Base-by-base conservation (phyloP, 1,284 basidiomycete genomes). In the Apiotrichum brassicae region DNA sequence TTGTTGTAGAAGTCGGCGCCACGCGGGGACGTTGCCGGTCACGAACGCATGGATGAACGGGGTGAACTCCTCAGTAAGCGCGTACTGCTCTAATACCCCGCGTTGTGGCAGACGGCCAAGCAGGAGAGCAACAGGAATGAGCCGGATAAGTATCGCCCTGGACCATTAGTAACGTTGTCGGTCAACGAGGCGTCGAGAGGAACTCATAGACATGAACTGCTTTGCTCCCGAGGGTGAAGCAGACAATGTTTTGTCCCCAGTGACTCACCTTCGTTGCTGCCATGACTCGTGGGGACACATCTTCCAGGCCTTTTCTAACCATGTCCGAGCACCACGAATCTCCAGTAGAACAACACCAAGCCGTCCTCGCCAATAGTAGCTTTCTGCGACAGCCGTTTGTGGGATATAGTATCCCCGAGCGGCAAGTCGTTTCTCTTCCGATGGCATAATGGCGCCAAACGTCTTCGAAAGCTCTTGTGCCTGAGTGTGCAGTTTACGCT, bases 91-190 rank as follows among this genome's bases (percentile, higher is more conserved):
- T 14, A 76, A 54, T 3, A 71, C 26, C 0, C 45, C 43, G 1
- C 32, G 40, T 3, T 49, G 46, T 12, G 74, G 75, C 6, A 75
- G 54, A 18, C 42, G 48, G 0, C 75, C 75, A 8, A 73, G 55
- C 3, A 75, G 60, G 19, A 76, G 61, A 19, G 73, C 70, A 34
- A 70, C 65, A 6, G 74, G 67, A 11, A 74, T 60, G 7, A 75
- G 61, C 19, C 68, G 66, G 46, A 75, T 69, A 9, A 76, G 63
- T n/a, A 76, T 75, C 1, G 71, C 60, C 39, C 74, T 75, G 57
- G 18, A 3, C 19, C 18, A 46, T 25, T 12, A 49, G 30, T 22
- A n/a, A n/a, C n/a, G n/a, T n/a, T n/a, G n/a, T n/a, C n/a, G n/a
- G n/a, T n/a, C n/a, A n/a, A n/a, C n/a, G n/a, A n/a, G n/a, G n/a